Evolutionary conservation across 2,329 filamentous ascomycete genomes (phyloP), one percentile per base, ranked within the genome.

Genomic region (Leptographium galeiforme): DNA sequence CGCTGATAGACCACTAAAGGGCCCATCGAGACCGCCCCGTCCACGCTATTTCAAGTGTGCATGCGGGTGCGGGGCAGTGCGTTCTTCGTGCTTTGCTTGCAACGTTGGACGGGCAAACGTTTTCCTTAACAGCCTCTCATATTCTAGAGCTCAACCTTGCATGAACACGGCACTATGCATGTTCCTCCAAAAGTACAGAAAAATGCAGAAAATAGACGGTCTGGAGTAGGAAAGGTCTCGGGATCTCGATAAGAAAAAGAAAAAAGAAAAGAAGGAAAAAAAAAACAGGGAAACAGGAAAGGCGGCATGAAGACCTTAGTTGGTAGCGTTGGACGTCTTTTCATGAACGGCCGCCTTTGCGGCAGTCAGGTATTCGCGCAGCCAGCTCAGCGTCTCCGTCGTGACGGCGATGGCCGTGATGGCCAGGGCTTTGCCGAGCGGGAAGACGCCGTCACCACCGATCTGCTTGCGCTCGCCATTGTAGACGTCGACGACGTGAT

Each of bases 361-460:
- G 59, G 71, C 68, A 56, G 75, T 72, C 49, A 88, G 63, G 60
- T 80, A 75, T 52, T 71, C 71, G 63, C 76, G 76, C 58, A 85
- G 62, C 74, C 78, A 85, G 52, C 70, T 70, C 52, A 87, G 67
- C 1, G 79, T 77, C 67, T 89, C 83, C 59, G 75, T 77, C 49
- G 79, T 79, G 50, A 89, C 72, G 49, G 87, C 75, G 49, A 89
- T 71, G 30, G 78, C 76, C 14, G 85, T 87, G 51, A 77, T 78
- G 58, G 89, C 71, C 14, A 80, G 70, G 12, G 87, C 87, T 74
- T 86, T 89, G 63, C 82, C 78, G 56, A 78, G 77, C 4, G 81
- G 77, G n/a, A 88, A 70, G 39, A 84, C 64, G 47, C 81, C 80
- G 36, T 83, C 76, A 57, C 79, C 78, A 47, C 80, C 78, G 43